Percentiles rank a stretch among this genome's conserved stretches.
These are phyloP conservation scores for Hypoxylon sp. DNA, from an alignment of 2,329 filamentous ascomycete genomes.

Conservation along the genomic window DNA sequence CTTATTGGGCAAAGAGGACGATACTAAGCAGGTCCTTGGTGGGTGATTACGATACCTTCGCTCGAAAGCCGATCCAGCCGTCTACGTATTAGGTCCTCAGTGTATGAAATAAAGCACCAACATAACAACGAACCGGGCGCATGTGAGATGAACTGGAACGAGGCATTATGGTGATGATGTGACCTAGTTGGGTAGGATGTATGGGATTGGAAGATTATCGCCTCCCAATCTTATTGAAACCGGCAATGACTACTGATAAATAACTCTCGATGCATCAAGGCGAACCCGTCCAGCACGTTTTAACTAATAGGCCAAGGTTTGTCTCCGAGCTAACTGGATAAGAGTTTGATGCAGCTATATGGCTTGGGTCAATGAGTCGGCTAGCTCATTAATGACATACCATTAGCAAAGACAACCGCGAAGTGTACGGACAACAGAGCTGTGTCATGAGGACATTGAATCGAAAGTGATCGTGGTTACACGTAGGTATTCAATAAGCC, in stretches of 20 bases:
- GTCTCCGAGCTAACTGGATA: not conserved
- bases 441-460: not conserved
- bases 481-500: no score
- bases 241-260: not conserved
- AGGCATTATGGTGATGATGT: no score
- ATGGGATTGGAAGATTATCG: not conserved
- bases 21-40: constrained; percentile 72
- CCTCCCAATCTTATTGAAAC: not conserved
- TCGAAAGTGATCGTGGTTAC: not conserved
- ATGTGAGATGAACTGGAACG: not conserved
- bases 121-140: not conserved
- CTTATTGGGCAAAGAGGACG: constrained; percentile 85
- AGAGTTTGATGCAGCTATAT: not conserved
- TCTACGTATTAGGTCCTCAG: constrained; percentile 46
- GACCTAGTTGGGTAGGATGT: not conserved
- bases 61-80: constrained; percentile 27
- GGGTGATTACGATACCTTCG: constrained; percentile 41
- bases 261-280: not conserved
- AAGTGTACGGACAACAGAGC: not conserved
- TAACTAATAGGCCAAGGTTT: not conserved
- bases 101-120: constrained; percentile 40
- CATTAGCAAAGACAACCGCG: not conserved
- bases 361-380: not conserved
- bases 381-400: not conserved
- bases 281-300: not conserved